These are phyloP conservation scores for Eleusine indica DNA, from an alignment of 176 grass and related monocot genomes.

Conservation along the genomic window DNA sequence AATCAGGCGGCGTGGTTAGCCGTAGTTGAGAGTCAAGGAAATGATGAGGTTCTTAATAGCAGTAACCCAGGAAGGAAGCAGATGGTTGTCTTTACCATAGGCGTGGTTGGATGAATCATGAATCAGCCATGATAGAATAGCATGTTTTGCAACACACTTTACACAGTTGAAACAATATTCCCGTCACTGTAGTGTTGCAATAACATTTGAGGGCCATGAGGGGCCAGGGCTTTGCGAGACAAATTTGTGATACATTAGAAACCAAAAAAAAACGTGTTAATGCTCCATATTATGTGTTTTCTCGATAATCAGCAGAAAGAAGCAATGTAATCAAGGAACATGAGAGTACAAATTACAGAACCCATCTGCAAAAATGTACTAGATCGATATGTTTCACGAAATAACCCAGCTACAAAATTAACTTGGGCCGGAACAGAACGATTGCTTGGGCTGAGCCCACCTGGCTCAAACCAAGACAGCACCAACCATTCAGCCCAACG, in stretches of 20 bases:
- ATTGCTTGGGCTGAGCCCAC: not conserved
- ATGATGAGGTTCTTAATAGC: not conserved
- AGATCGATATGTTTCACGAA: not conserved
- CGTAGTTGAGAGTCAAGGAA: not conserved
- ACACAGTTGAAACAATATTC: not conserved
- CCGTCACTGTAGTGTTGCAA: not conserved
- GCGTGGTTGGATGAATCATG: constrained; percentile 19
- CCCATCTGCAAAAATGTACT: not conserved
- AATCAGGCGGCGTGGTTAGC: not conserved
- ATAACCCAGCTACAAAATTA: not conserved
- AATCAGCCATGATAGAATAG: not conserved
- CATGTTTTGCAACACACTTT: not conserved
- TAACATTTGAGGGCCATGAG: not conserved
- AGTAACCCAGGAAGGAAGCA: not conserved
- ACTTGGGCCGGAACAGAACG: not conserved
- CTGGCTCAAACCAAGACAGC: not conserved
- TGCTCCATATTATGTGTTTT: not conserved
- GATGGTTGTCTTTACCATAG: not conserved
- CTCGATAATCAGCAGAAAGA: too few species aligned
- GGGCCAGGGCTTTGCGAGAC: not conserved
- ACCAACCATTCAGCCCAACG: not conserved
- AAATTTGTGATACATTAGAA: not conserved
- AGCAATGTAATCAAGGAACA: not conserved
- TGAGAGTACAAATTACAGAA: not conserved
- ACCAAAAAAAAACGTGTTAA: not conserved